Percentiles rank a stretch among this genome's conserved stretches.
These are phyloP conservation scores for Rhynchosporium agropyri DNA, from an alignment of 2,329 filamentous ascomycete species.

Conservation along the genomic window DNA sequence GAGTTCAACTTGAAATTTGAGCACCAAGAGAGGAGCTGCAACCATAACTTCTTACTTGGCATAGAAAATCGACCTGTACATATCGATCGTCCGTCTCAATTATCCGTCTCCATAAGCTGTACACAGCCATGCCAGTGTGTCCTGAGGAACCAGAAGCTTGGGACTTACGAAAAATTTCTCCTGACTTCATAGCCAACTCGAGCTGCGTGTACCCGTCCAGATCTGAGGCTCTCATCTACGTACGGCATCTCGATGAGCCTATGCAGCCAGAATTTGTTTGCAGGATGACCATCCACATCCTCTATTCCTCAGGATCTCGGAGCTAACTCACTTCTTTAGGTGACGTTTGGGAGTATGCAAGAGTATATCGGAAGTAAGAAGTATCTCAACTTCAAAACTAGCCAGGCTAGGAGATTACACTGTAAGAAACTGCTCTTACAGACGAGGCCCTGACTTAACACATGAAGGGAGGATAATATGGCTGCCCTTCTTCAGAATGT, in stretches of 20 bases:
- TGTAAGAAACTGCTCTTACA: constrained; percentile 4
- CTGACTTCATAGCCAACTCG: constrained; percentile 25
- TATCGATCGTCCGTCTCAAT: constrained; percentile 27
- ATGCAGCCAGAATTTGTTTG: constrained; percentile 27
- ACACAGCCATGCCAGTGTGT: not conserved
- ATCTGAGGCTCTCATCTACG: constrained; percentile 23
- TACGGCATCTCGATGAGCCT: constrained; percentile 32
- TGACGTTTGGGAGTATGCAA: no score
- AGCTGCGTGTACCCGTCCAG: constrained; percentile 23
- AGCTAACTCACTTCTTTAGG: no score
- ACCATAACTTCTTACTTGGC: constrained; percentile 31
- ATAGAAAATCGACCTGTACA: constrained; percentile 31
- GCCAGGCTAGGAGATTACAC: no score
- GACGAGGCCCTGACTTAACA: constrained; percentile 18
- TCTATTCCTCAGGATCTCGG: no score
- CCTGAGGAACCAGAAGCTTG: not conserved
- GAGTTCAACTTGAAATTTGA: constrained; percentile 29
- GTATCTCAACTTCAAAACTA: no score
- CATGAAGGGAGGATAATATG: constrained; percentile 26
- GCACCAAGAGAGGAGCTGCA: constrained; percentile 21
- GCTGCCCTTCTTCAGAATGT: constrained; percentile 26
- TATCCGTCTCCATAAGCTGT: constrained; percentile 23
- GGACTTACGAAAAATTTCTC: constrained; percentile 26
- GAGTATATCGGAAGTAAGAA: no score
- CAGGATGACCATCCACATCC: constrained; percentile 26